Evolutionary conservation across 148 eudicot genomes (phyloP).

Genomic region (Gaultheria prostrata): DNA sequence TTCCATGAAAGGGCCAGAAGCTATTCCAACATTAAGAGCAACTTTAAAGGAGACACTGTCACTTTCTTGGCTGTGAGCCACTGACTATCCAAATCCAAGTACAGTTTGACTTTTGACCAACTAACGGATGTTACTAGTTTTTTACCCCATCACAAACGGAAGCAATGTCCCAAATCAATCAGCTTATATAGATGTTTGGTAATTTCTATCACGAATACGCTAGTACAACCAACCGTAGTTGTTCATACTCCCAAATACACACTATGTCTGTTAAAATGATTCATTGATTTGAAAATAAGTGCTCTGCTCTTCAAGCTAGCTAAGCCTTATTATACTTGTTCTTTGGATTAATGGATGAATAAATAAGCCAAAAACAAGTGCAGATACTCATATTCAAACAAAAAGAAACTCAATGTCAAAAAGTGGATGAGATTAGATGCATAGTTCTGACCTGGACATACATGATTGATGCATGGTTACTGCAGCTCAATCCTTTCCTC

Average conservation of each 20-base stretch:
- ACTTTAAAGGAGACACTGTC: background rate
- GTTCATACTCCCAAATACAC: background rate
- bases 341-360: background rate
- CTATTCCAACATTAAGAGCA: background rate
- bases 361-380: background rate
- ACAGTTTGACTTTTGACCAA: background rate
- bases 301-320: background rate
- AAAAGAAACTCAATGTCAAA: no score
- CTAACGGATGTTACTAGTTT: background rate
- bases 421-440: no score
- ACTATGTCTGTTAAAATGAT: background rate
- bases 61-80: background rate
- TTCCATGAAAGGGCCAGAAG: background rate
- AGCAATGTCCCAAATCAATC: slow-evolving; percentile 3
- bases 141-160: background rate
- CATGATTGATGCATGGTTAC: background rate
- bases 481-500: slow-evolving; percentile 7
- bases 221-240: background rate
- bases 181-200: background rate
- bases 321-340: background rate
- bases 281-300: background rate
- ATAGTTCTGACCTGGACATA: background rate
- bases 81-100: background rate
- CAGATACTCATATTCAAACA: background rate
- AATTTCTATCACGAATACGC: background rate